Percentiles rank a stretch among this genome's conserved stretches.
Evolutionary conservation across 2,329 filamentous ascomycete species (phyloP).

Genomic region (Chaetoscypha palmicola): DNA sequence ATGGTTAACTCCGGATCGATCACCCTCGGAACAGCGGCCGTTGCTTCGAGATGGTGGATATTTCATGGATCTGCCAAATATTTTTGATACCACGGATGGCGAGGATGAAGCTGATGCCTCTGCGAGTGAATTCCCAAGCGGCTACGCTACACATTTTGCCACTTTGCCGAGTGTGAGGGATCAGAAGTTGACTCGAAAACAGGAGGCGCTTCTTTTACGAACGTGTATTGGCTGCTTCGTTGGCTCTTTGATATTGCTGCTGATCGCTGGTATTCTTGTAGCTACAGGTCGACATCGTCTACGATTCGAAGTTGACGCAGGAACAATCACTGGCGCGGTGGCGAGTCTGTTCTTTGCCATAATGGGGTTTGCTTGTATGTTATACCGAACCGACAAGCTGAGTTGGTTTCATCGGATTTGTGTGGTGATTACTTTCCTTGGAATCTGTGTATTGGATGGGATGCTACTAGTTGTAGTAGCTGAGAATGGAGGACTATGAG

Average conservation of each 20-base stretch:
- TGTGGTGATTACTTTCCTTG: slow-evolving; percentile 38
- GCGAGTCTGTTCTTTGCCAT: slow-evolving; percentile 58
- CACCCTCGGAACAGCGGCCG: slow-evolving; percentile 24
- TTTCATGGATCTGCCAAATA: slow-evolving; percentile 17
- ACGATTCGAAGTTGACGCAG: slow-evolving; percentile 65
- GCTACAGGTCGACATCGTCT: slow-evolving; percentile 61
- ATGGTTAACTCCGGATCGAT: slow-evolving; percentile 38
- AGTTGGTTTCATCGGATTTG: slow-evolving; percentile 38
- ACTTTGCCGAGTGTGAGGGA: slow-evolving; percentile 45
- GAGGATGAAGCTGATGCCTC: slow-evolving; percentile 46
- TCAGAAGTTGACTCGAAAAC: slow-evolving; percentile 43
- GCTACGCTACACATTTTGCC: slow-evolving; percentile 49
- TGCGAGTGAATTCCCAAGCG: slow-evolving; percentile 39
- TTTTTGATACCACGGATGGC: slow-evolving; percentile 36
- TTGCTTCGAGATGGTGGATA: slow-evolving; percentile 23
- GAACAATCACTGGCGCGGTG: slow-evolving; percentile 62
- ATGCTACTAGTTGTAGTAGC: slow-evolving; percentile 46
- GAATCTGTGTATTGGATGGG: slow-evolving; percentile 43
- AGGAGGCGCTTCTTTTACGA: slow-evolving; percentile 49
- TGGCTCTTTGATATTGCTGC: slow-evolving; percentile 55
- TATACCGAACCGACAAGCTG: slow-evolving; percentile 44
- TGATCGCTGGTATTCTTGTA: slow-evolving; percentile 59
- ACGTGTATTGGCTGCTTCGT: slow-evolving; percentile 48
- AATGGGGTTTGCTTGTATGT: slow-evolving; percentile 50
- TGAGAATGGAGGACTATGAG: slow-evolving; percentile 28